Evolutionary conservation across 345 rosid species (phyloP).

Genomic region (Capsella bursapastoris): DNA sequence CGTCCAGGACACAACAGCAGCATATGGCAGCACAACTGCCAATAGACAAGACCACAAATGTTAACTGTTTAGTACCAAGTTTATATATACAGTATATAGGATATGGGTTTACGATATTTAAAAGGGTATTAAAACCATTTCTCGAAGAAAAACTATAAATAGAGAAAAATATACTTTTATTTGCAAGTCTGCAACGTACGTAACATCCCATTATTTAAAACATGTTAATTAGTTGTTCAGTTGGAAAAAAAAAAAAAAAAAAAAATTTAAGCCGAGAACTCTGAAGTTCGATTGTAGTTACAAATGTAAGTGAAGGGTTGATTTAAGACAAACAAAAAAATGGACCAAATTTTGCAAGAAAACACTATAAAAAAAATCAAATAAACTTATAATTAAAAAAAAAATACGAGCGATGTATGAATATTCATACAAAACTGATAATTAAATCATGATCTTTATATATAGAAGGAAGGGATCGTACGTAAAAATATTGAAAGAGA

Average conservation of each 20-base stretch:
- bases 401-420: neutral
- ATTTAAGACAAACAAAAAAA: neutral
- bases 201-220: neutral
- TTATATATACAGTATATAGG: neutral
- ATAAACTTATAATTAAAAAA: neutral
- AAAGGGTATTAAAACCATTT: neutral
- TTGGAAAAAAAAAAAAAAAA: too few relatives aligned
- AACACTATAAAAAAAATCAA: too few relatives aligned
- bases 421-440: neutral
- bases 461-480: neutral
- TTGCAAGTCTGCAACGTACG: neutral
- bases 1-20: constrained; percentile 73
- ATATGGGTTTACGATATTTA: neutral
- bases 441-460: neutral
- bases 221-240: neutral
- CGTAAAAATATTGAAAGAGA: neutral
- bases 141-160: neutral
- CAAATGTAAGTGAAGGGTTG: neutral
- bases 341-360: too few relatives aligned
- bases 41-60: neutral
- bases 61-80: neutral
- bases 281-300: neutral
- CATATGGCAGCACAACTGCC: constrained; percentile 73
- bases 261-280: neutral
- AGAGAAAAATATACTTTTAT: neutral